Percentiles rank a stretch among this genome's conserved stretches.
These are phyloP conservation scores for Gossypium davidsonii DNA, from an alignment of 441 rosid species.

Conservation along the genomic window DNA sequence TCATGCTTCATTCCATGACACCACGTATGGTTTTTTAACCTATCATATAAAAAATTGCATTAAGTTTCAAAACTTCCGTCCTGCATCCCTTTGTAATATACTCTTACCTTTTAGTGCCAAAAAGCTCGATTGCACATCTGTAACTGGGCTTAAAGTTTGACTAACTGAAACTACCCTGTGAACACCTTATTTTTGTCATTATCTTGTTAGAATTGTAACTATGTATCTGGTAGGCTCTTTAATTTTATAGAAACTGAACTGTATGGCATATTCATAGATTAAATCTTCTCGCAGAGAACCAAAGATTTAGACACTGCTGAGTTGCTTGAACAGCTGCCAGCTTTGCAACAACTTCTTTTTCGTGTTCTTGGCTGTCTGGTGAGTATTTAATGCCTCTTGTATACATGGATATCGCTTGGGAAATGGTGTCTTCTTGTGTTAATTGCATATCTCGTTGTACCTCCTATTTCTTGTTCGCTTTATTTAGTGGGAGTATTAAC, in stretches of 20 bases:
- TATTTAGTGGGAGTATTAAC: slow-evolving; percentile 1
- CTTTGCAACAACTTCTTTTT: slow-evolving; percentile 85
- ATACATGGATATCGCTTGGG: neutral
- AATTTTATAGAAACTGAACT: slow-evolving; percentile 4
- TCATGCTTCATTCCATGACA: neutral
- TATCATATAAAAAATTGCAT: neutral
- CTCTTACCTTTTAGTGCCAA: slow-evolving; percentile 1
- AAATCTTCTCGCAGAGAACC: slow-evolving; percentile 51
- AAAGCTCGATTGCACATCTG: neutral
- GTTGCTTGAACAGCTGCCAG: slow-evolving; percentile 83
- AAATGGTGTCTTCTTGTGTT: neutral
- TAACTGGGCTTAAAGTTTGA: slow-evolving; percentile 4
- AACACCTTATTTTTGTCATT: neutral
- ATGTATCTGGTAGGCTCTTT: neutral
- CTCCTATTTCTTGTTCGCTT: neutral
- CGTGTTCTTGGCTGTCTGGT: slow-evolving; percentile 95
- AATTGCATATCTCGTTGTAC: neutral
- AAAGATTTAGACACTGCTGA: slow-evolving; percentile 85
- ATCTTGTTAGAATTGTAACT: neutral
- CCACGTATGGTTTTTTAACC: neutral
- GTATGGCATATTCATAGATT: slow-evolving; percentile 7
- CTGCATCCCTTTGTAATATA: neutral
- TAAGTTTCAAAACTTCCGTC: neutral
- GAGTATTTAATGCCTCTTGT: slow-evolving; percentile 13
- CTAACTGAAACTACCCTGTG: neutral